Evolutionary conservation across 352 stramenopile genomes (phyloP), one percentile per base, ranked within the genome.

Genomic region (Globisporangium heterothallicum): DNA sequence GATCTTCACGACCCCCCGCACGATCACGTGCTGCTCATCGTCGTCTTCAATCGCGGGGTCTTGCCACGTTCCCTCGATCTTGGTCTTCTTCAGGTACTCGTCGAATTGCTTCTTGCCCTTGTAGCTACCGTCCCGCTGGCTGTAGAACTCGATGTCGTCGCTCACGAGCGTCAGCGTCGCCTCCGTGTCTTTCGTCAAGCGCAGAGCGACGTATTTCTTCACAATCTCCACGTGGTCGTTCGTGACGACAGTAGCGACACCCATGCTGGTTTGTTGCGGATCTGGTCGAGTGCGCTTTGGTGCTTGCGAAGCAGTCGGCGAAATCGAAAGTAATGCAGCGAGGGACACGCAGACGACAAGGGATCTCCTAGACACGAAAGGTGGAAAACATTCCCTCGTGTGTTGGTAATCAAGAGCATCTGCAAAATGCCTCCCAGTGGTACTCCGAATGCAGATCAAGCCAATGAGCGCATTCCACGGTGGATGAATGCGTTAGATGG

Each of bases 101-200:
- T 42, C 38, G 61, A 82, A 75, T 48, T 66, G 41, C 27, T 73
- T 50, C 50, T 71, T 77, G 56, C 66, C 71, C 44, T 72, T 56
- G 59, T 69, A 78, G 52, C 48, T 67, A 25, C 71, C 66, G 52
- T 78, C 66, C 9, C 71, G 66, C 49, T 78, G 68, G 47, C 68
- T 77, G 64, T 71, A 76, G 60, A 75, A 73, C 35, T 73, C 42
- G 12, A 82, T 67, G 64, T 73, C 66, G 55, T 82, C 71, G 40
- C 68, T 82, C 56, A 82, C 63, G 25, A 82, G 68, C 50, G 74
- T 56, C 30, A 82, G 49, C 26, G 62, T 74, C 58, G 69, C 66
- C 24, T 61, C 59, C 1, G 38, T 70, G 58, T 66, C 52, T 53
- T 79, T 78, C 40, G 63, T 50, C 8, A 77, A 58, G 2, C 71